phyloP scores from a whole-genome alignment of 2,329 filamentous ascomycete genomes.

The Mollisia scopiformis region DNA sequence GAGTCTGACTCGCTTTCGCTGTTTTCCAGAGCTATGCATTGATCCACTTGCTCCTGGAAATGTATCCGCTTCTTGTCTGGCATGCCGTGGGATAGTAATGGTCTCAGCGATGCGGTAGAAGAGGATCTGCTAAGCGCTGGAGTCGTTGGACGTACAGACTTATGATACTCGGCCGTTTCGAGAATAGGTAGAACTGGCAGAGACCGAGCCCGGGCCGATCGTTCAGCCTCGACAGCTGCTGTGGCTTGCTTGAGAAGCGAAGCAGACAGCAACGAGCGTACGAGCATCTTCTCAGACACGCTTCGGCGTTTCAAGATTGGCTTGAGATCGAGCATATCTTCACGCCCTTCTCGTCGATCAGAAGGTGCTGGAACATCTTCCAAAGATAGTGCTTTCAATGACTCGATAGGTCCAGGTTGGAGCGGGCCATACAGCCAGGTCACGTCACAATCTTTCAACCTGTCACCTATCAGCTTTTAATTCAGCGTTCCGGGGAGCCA shows the following conservation, averaged over 20 bases:
- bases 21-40: background rate
- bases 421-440: conserved; percentile 69
- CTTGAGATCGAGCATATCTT: background rate
- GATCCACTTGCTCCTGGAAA: background rate
- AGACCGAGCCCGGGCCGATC: background rate
- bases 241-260: conserved; percentile 2
- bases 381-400: background rate
- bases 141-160: background rate
- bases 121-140: background rate
- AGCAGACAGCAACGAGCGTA: background rate
- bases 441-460: conserved; percentile 96
- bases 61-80: background rate
- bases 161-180: background rate
- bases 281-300: background rate
- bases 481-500: background rate
- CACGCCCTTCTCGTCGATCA: background rate
- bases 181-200: background rate
- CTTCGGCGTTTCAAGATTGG: background rate
- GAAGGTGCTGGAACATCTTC: background rate
- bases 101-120: background rate
- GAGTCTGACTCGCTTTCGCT: background rate
- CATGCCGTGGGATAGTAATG: background rate
- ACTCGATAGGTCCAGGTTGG: background rate
- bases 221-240: background rate
- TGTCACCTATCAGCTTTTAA: conserved; percentile 40